These are phyloP conservation scores for Herpetomonas samuelpessoai DNA, from an alignment of 208 protist genomes.

Conservation along the genomic window DNA sequence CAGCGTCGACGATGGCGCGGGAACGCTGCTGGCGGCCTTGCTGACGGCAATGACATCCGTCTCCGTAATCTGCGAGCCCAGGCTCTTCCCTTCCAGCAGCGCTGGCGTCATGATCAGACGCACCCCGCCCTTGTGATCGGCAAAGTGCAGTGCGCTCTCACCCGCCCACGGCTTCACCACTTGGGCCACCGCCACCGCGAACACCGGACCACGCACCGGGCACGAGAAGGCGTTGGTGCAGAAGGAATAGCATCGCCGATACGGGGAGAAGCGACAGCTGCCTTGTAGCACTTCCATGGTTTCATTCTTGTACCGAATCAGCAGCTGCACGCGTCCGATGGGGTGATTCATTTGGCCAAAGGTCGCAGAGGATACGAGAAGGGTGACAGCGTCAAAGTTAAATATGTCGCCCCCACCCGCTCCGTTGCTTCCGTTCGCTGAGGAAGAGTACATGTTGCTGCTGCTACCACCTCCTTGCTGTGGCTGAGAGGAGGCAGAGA, in stretches of 20 bases:
- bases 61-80: constrained; percentile 54
- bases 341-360: constrained; percentile 61
- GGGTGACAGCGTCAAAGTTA: constrained; percentile 31
- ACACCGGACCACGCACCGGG: constrained; percentile 43
- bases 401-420: constrained; percentile 17
- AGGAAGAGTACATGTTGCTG: constrained; percentile 8
- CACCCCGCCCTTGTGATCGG: constrained; percentile 46
- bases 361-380: constrained; percentile 47
- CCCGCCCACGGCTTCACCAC: constrained; percentile 53
- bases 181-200: constrained; percentile 53
- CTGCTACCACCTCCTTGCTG: constrained; percentile 13
- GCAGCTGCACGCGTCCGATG: constrained; percentile 62
- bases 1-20: background rate
- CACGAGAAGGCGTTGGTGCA: constrained; percentile 48
- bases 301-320: constrained; percentile 62
- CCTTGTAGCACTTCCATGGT: constrained; percentile 64
- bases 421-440: constrained; percentile 12
- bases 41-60: constrained; percentile 64
- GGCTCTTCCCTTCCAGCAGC: constrained; percentile 41
- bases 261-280: constrained; percentile 54
- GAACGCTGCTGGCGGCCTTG: constrained; percentile 4
- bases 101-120: constrained; percentile 65
- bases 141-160: constrained; percentile 41
- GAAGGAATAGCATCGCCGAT: constrained; percentile 54
- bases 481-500: constrained; percentile 4